Conservation (phyloP, 495 filamentous ascomycete genomes). For the Xylaria castorea region DNA sequence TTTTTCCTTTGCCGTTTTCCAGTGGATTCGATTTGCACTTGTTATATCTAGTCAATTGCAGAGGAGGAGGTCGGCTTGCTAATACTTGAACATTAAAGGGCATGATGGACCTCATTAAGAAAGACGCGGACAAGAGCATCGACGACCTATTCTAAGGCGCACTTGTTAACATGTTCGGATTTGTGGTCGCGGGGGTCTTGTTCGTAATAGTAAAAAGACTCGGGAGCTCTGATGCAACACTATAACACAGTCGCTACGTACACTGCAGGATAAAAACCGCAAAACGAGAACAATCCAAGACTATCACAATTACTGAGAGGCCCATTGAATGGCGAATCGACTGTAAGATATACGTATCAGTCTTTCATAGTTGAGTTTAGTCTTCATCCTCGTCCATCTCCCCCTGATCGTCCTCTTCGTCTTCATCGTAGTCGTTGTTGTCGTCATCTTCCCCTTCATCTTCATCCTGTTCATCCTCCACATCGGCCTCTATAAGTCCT, state of each 20-base stretch:
- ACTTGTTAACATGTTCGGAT: not conserved
- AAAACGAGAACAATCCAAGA: not conserved
- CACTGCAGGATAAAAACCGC: not conserved
- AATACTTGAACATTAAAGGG: slow-evolving; percentile 60
- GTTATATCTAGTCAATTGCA: not conserved
- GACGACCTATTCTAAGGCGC: slow-evolving; percentile 77
- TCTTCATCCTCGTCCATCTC: slow-evolving; percentile 32
- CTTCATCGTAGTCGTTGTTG: slow-evolving; percentile 27
- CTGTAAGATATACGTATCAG: not conserved
- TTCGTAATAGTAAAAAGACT: not conserved
- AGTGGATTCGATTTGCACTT: not conserved
- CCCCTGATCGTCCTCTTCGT: slow-evolving; percentile 30
- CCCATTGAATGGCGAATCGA: not conserved
- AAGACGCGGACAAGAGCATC: slow-evolving; percentile 90
- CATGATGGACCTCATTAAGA: slow-evolving; percentile 92
- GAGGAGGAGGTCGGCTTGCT: not conserved
- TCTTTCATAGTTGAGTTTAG: not conserved
- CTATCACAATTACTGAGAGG: too few relatives aligned
- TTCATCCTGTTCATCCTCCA: slow-evolving; percentile 27
- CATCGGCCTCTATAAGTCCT: slow-evolving; percentile 23
- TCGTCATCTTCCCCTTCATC: slow-evolving; percentile 22
- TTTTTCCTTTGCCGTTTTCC: not conserved
- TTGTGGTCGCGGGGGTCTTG: not conserved
- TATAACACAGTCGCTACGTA: not conserved
- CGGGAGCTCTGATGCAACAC: not conserved